Evolutionary conservation across 805 yeast genomes (phyloP).

Genomic region (Candida chauliodis): DNA sequence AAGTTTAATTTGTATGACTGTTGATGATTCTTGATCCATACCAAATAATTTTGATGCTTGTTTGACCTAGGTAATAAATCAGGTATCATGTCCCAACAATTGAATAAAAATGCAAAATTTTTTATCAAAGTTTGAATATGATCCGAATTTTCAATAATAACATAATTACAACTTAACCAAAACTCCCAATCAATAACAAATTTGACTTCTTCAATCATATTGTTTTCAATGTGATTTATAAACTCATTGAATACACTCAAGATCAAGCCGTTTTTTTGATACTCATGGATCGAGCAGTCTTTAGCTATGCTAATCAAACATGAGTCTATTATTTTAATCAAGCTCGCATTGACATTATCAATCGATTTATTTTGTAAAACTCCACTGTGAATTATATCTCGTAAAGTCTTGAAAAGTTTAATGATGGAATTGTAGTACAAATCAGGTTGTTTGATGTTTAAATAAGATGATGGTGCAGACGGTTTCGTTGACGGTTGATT

Average conservation of each 20-base stretch:
- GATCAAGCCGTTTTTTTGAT: slow-evolving; percentile 34
- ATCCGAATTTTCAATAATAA: slow-evolving; percentile 56
- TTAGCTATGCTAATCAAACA: slow-evolving; percentile 33
- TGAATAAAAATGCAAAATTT: slow-evolving; percentile 63
- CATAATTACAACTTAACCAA: slow-evolving; percentile 61
- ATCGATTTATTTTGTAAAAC: slow-evolving; percentile 6
- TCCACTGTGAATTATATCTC: slow-evolving; percentile 29
- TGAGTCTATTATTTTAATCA: slow-evolving; percentile 27
- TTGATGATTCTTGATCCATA: slow-evolving; percentile 39
- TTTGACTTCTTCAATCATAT: slow-evolving; percentile 7
- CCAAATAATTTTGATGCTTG: slow-evolving; percentile 1
- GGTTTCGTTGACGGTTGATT: slow-evolving; percentile 9
- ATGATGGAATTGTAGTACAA: slow-evolving; percentile 36
- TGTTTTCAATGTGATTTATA: slow-evolving; percentile 28
- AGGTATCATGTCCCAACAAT: slow-evolving; percentile 71
- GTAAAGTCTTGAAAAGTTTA: slow-evolving; percentile 35
- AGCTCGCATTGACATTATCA: slow-evolving; percentile 12
- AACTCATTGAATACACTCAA: slow-evolving; percentile 40
- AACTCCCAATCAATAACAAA: slow-evolving; percentile 63
- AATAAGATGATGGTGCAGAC: slow-evolving; percentile 6
- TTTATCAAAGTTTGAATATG: slow-evolving; percentile 61
- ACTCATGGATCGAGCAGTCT: slow-evolving; percentile 33
- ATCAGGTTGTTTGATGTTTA: slow-evolving; percentile 24
- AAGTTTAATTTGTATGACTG: slow-evolving; percentile 48
- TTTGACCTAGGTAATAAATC: slow-evolving; percentile 14